Evolutionary conservation across 352 stramenopile species (phyloP).

Genomic region (Phytopythium cucurbitacearum): DNA sequence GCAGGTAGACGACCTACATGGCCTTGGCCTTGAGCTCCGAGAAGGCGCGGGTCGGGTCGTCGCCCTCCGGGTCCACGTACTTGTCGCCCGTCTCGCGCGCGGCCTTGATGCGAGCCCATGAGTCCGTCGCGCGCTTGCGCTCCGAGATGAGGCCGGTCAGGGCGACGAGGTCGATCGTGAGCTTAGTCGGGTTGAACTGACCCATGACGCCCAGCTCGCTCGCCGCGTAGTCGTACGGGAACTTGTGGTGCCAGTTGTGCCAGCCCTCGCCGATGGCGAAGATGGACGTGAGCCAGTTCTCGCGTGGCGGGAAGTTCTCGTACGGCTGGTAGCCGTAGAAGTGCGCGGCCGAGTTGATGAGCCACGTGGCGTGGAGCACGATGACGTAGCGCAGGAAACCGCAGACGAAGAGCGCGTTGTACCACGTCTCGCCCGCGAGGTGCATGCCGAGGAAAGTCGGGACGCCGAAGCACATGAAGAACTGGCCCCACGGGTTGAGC

Average conservation of each 20-base stretch:
- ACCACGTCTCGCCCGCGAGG: constrained; percentile 92
- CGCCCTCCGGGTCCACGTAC: constrained; percentile 48
- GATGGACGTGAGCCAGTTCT: constrained; percentile 97
- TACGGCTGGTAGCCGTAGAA: constrained; percentile 98
- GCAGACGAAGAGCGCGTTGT: constrained; percentile 94
- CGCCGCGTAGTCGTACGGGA: constrained; percentile 99
- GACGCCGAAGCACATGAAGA: constrained; percentile 98
- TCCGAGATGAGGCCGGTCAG: constrained; percentile 91
- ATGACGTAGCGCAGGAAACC: constrained; percentile 93
- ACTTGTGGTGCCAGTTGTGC: constrained; percentile 99
- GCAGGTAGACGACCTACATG: constrained; percentile 20
- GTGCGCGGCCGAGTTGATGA: constrained; percentile 98
- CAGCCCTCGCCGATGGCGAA: constrained; percentile 96
- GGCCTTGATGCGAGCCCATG: constrained; percentile 92
- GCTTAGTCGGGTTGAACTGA: constrained; percentile 98
- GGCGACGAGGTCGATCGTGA: constrained; percentile 94
- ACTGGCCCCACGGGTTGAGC: constrained; percentile 95
- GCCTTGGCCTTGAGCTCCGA: constrained; percentile 70
- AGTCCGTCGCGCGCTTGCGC: constrained; percentile 92
- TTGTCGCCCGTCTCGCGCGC: constrained; percentile 34
- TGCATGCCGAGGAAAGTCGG: constrained; percentile 88
- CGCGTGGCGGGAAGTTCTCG: constrained; percentile 93
- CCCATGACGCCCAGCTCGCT: constrained; percentile 93
- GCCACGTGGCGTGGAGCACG: constrained; percentile 97
- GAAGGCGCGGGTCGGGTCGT: constrained; percentile 47